phyloP scores from a whole-genome alignment of 1,139 yeast genomes.

The Pichia sp. region DNA sequence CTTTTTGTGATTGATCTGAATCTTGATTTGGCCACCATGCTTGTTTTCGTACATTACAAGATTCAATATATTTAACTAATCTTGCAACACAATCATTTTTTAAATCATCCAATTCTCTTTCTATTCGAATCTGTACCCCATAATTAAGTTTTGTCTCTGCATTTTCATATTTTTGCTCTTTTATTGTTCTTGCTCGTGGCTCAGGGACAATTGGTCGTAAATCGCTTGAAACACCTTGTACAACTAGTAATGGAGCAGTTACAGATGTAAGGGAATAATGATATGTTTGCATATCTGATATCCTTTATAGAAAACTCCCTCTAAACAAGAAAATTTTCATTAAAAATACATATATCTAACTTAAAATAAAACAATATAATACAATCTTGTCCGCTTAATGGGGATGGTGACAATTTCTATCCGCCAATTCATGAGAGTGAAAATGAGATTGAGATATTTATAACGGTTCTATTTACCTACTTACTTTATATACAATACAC shows the following conservation, averaged over 20 bases:
- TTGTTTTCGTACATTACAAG: slow-evolving; percentile 26
- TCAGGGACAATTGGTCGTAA: slow-evolving; percentile 15
- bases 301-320: too few species aligned
- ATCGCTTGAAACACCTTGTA: slow-evolving; percentile 31
- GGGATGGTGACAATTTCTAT: too few species aligned
- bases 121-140: slow-evolving; percentile 17
- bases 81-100: slow-evolving; percentile 26
- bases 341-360: too few species aligned
- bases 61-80: slow-evolving; percentile 26
- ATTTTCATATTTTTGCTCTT: slow-evolving; percentile 4
- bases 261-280: slow-evolving; percentile 29
- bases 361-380: too few species aligned
- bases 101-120: slow-evolving; percentile 25
- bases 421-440: too few species aligned
- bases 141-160: slow-evolving; percentile 7
- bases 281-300: slow-evolving; percentile 25
- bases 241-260: slow-evolving; percentile 31
- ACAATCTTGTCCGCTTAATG: too few species aligned
- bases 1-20: not conserved
- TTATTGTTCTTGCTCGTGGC: slow-evolving; percentile 2
- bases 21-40: slow-evolving; percentile 28
- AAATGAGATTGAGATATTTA: too few species aligned
- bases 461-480: too few species aligned
- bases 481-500: too few species aligned
- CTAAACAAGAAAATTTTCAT: too few species aligned